Conservation (phyloP, 176 grass and related monocot genomes). For the Oryza punctata region DNA sequence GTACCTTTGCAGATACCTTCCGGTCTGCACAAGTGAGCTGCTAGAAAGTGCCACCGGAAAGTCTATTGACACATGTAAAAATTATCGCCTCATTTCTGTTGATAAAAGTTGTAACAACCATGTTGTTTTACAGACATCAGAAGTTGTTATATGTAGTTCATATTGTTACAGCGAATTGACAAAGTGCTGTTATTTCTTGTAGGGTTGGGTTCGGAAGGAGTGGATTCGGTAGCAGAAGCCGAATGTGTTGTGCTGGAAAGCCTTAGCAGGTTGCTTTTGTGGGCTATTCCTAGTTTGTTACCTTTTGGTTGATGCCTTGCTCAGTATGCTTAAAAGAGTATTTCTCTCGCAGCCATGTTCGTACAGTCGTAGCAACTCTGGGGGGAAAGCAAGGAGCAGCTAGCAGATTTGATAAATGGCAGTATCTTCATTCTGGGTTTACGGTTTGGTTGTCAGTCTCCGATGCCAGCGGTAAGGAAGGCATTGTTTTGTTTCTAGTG, state of each 20-base stretch:
- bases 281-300: not conserved
- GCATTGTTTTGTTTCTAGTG: conserved; percentile 4
- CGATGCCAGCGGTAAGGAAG: conserved; percentile 51
- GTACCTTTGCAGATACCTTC: conserved; percentile 67
- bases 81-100: conserved; percentile 14
- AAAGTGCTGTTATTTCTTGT: conserved; percentile 41
- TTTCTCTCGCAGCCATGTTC: conserved; percentile 62
- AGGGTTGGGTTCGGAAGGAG: conserved; percentile 81
- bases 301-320: not conserved
- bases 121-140: not conserved
- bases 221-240: conserved; percentile 70
- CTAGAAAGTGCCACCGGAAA: conserved; percentile 75
- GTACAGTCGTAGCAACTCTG: conserved; percentile 74
- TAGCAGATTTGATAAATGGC: conserved; percentile 81
- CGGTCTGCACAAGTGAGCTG: conserved; percentile 79
- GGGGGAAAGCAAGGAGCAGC: conserved; percentile 88
- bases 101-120: not conserved
- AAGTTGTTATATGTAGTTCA: not conserved
- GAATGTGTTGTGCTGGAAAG: conserved; percentile 84
- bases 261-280: conserved; percentile 73
- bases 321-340: not conserved
- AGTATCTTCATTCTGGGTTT: conserved; percentile 78
- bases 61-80: conserved; percentile 75
- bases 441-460: conserved; percentile 85
- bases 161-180: conserved; percentile 32